phyloP scores from a whole-genome alignment of 352 stramenopile species.

The Globisporangium acanthophoron region DNA sequence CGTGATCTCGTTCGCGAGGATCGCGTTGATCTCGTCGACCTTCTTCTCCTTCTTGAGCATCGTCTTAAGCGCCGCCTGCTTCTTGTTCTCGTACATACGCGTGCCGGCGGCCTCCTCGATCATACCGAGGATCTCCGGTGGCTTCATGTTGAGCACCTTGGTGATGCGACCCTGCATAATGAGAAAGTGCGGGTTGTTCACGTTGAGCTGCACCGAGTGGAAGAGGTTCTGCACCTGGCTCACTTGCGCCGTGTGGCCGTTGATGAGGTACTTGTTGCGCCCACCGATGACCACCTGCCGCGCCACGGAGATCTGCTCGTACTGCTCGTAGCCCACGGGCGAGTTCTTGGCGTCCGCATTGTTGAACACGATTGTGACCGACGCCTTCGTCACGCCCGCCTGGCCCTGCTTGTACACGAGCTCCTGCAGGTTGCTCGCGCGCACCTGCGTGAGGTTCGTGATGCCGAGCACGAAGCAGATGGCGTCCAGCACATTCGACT shows the following conservation, averaged over 20 bases:
- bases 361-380: constrained; percentile 99
- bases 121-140: constrained; percentile 98
- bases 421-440: constrained; percentile 97
- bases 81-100: constrained; percentile 99
- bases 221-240: constrained; percentile 99
- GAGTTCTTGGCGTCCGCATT: constrained; percentile 92
- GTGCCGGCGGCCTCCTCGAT: constrained; percentile 99
- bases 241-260: constrained; percentile 96
- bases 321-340: constrained; percentile 97
- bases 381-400: constrained; percentile 98
- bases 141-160: constrained; percentile 99
- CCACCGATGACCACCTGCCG: constrained; percentile 97
- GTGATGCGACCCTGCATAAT: constrained; percentile 99
- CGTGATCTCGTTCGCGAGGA: constrained; percentile 98
- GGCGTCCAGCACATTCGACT: constrained; percentile 99
- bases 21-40: constrained; percentile 98
- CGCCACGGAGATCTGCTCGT: constrained; percentile 98
- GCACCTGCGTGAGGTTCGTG: constrained; percentile 98
- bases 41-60: constrained; percentile 99
- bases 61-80: constrained; percentile 96
- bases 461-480: constrained; percentile 99
- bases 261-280: constrained; percentile 99
- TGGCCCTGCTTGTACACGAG: constrained; percentile 99
- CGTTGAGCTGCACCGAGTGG: constrained; percentile 99
- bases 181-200: constrained; percentile 99